Evolutionary conservation across 148 eudicot species (phyloP).

Genomic region (Fagopyrum tataricum): DNA sequence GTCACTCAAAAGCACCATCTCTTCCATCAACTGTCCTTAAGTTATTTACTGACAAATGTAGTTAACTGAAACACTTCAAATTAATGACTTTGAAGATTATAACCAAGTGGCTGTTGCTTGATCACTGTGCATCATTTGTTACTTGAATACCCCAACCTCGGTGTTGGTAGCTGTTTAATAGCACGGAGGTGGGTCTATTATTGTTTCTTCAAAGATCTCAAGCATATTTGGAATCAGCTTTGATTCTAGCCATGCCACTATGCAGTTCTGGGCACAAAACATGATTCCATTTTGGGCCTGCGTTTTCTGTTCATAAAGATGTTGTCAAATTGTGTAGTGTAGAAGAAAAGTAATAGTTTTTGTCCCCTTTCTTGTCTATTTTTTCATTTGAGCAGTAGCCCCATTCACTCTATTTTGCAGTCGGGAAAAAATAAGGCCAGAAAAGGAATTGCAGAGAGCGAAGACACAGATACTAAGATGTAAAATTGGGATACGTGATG

Average conservation of each 20-base stretch:
- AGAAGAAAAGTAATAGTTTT: neutral
- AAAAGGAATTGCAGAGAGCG: slow-evolving; percentile 82
- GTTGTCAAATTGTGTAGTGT: neutral
- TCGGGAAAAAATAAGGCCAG: slow-evolving; percentile 89
- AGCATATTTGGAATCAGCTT: neutral
- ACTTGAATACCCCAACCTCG: neutral
- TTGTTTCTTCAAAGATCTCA: neutral
- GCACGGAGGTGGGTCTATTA: neutral
- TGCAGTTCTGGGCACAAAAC: neutral
- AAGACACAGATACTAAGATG: slow-evolving; percentile 68
- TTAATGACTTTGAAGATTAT: neutral
- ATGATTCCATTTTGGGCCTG: neutral
- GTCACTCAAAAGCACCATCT: neutral
- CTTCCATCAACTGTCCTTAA: neutral
- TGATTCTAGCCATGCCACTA: neutral
- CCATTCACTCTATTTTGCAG: slow-evolving; percentile 28
- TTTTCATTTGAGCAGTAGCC: neutral
- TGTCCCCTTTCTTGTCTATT: neutral
- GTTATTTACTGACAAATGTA: neutral
- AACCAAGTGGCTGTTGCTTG: neutral
- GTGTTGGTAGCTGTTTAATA: neutral
- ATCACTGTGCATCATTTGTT: neutral
- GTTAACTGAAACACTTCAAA: neutral
- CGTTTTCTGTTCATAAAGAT: neutral
- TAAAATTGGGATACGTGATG: slow-evolving; percentile 91